Conservation (phyloP, 1,139 yeast genomes). For the Pichia sp. region DNA sequence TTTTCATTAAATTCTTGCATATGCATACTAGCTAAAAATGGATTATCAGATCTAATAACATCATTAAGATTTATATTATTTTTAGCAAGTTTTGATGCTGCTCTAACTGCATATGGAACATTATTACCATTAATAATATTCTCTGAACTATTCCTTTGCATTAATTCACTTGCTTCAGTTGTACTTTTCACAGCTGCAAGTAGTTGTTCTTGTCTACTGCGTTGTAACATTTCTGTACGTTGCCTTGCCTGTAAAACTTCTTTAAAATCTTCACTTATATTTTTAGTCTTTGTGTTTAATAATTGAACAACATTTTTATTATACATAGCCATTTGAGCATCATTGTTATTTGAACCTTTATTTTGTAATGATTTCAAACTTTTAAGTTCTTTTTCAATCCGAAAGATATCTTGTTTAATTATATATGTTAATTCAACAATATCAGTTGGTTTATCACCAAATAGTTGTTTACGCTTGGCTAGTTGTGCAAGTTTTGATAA, state of each 20-base stretch:
- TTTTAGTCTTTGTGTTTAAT: slow-evolving; percentile 82
- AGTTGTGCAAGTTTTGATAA: slow-evolving; percentile 70
- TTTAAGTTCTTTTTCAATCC: slow-evolving; percentile 72
- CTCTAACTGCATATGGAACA: slow-evolving; percentile 28
- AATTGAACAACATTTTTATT: slow-evolving; percentile 82
- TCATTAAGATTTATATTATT: neutral
- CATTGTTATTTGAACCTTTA: slow-evolving; percentile 30
- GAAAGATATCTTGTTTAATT: slow-evolving; percentile 87
- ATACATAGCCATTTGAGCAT: slow-evolving; percentile 61
- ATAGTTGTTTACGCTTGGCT: slow-evolving; percentile 87
- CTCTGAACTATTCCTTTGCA: neutral
- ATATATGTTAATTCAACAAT: slow-evolving; percentile 89
- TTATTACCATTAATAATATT: neutral
- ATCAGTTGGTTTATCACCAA: slow-evolving; percentile 92
- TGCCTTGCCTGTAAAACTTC: slow-evolving; percentile 84
- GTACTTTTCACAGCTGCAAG: slow-evolving; percentile 31
- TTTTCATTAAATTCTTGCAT: slow-evolving; percentile 1
- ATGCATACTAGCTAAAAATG: slow-evolving; percentile 31
- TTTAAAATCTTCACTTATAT: slow-evolving; percentile 88
- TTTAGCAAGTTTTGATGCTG: neutral
- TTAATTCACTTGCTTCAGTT: too few species aligned
- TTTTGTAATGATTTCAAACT: slow-evolving; percentile 46
- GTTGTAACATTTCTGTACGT: slow-evolving; percentile 72
- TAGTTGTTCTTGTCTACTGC: slow-evolving; percentile 79
- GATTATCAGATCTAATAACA: slow-evolving; percentile 28